Evolutionary conservation across 2,329 filamentous ascomycete species (phyloP), one percentile per base, ranked within the genome.

Genomic region (Juglanconis juglandina): DNA sequence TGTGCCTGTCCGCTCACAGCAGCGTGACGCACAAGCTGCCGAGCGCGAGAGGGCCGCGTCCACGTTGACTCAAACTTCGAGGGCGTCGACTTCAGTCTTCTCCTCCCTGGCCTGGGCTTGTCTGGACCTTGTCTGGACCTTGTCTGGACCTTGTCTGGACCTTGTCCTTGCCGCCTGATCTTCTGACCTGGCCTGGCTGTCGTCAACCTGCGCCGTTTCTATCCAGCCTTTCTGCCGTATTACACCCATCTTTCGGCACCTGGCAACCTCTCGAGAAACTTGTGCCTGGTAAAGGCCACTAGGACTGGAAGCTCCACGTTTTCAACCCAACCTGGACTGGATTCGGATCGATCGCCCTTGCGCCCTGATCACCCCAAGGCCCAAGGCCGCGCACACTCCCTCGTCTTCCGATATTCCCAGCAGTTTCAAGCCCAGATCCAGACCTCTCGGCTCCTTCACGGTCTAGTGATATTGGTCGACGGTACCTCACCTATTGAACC

Each of bases 311-410:
- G 56, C 56, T 56, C 56, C 47, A 56, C 56, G 46, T 47, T 58
- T 47, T 58, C 53, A n/a, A 47, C 53, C 53, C 53, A 41, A 53
- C 53, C 24, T 42, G 14, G 41, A 17, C 46, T 57, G 35, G 39
- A 37, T 55, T 47, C 49, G 44, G 56, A 55, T 52, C 59, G 46
- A 54, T 51, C 59, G 54, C 33, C 37, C 56, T 24, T 58, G 53
- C 53, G 56, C 59, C 55, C 42, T 61, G 59, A 32, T 56, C 59
- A 50, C 58, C 52, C 50, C 53, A 56, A 48, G 58, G 44, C 53
- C 52, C 50, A 34, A 35, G 34, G 42, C 33, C 35, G 58, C 46
- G 53, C 58, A 49, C 52, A 55, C 42, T 42, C 51, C 58, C 53
- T 49, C 52, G 34, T 56, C 46, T 52, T 39, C 37, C 37, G 37